Evolutionary conservation across 2,329 filamentous ascomycete genomes (phyloP), one percentile per base, ranked within the genome.

Genomic region (Uncinocarpus reesii): DNA sequence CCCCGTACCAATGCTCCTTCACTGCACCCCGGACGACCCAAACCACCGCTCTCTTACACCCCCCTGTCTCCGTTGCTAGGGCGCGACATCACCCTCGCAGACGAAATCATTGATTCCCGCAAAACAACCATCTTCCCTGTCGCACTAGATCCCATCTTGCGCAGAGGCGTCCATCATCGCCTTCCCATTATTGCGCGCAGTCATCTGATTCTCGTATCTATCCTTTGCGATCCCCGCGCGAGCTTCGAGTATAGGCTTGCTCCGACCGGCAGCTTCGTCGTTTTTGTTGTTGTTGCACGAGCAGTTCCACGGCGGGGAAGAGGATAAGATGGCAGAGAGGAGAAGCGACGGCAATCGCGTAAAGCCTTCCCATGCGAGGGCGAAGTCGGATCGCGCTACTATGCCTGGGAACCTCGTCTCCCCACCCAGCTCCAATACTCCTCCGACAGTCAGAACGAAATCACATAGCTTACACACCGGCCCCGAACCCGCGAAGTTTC

Each of bases 381-480:
- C 37, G 2, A 48, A 48, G 23, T 28, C 46, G 7, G 46, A 48
- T n/a, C 37, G 40, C 35, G 41, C 49, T 36, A 48, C 55, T 8
- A 58, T 61, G 50, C 57, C 58, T 10, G 57, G 58, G 42, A 65
- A 61, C 42, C 62, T 67, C 38, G 60, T 57, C 44, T 68, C 78
- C 37, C 77, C 78, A 32, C 75, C 76, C 18, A 71, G 74, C 45
- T 77, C 77, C 21, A 79, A 76, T 58, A 81, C 78, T 20, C 77
- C 77, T 5, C 78, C 74, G 11, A 69, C 73, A 53, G 70, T 58
- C 56, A 74, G 70, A 62, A 75, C 67, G 67, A 72, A 56, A 58
- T 65, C 35, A n/a, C 47, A 40, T 16, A 29, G 35, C 26, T 28
- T 43, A 11, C 50, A 51, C 26, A 48, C 47, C 34, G 50, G 49